Conservation (phyloP, 2,329 filamentous ascomycete species). For the Ceratocystis papillata region DNA sequence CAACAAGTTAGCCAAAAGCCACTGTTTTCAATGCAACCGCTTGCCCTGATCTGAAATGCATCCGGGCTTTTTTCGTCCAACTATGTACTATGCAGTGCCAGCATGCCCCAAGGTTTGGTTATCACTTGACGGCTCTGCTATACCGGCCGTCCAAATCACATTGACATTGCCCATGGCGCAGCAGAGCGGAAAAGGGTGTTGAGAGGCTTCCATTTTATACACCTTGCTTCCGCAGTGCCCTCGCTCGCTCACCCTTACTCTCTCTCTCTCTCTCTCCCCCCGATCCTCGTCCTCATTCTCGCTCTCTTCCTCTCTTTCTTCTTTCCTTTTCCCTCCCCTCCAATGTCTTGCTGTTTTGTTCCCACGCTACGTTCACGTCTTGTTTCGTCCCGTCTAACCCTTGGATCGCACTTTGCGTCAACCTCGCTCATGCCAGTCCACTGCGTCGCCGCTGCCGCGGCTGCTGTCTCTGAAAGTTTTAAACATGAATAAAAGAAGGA, state of each 20-base stretch:
- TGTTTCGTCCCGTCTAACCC: slow-evolving; percentile 5
- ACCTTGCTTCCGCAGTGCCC: neutral
- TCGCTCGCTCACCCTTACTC: neutral
- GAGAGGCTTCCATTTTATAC: neutral
- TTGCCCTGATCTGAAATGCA: too few species aligned
- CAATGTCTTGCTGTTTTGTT: neutral
- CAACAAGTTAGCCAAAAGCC: neutral
- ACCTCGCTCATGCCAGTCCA: neutral
- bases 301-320: neutral
- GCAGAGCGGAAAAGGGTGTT: neutral
- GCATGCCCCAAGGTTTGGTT: too few species aligned
- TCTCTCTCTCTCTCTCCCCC: neutral
- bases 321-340: neutral
- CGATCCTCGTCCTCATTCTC: neutral
- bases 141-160: neutral
- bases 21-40: too few species aligned
- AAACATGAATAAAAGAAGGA: neutral
- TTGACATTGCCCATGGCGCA: neutral
- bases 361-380: neutral
- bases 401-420: neutral
- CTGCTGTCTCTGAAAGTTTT: neutral
- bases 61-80: too few species aligned
- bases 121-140: too few species aligned
- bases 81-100: too few species aligned
- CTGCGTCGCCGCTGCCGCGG: neutral